Base-by-base conservation (phyloP, 2,329 filamentous ascomycete species). In the Eutypella sp. region DNA sequence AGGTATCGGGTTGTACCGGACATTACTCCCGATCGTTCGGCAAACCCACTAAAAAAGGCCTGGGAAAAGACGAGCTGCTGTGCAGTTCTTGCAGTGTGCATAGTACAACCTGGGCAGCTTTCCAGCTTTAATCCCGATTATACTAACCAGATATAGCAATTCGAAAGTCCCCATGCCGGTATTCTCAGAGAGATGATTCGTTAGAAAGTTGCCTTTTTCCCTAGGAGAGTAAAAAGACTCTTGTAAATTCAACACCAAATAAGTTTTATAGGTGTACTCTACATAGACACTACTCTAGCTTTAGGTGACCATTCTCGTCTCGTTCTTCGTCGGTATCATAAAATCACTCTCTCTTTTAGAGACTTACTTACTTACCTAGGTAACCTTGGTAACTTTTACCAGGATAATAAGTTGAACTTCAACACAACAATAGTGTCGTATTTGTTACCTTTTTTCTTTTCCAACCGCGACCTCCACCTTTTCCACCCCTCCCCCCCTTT, bases 1-100 rank as follows among this genome's bases (percentile, higher is more conserved):
- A 24, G 10, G 33, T 34, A 34, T 43, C 49, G 44, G 49, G 31
- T 42, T 43, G 46, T 47, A 40, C 41, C 47, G 49, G 49, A 23
- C 24, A 15, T 36, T 47, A 24, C 29, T 23, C 24, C 41, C 46
- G 37, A 29, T 24, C 38, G 25, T 20, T 31, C 44, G 44, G 41
- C 20, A 46, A 42, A 49, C 19, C 22, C 36, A 15, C 36, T 24
- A 20, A 16, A 39, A 24, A 39, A 4, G 5, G 15, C 5, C 13
- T 11, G 22, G 7, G 36, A 22, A 7, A 5, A 39, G 3, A 37
- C 15, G 36, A 19, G 13, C 29, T 29, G 25, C 7, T 29, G 7
- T 7, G 7, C 25, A 29, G 7, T 29, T 15, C 5, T 33, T n/a
- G 16, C 29, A n/a, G 29, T 13, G 7, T 29, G n/a, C n/a, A n/a